These are phyloP conservation scores for Cyberlindnera mrakii DNA, from an alignment of 805 yeast genomes.

Conservation along the genomic window DNA sequence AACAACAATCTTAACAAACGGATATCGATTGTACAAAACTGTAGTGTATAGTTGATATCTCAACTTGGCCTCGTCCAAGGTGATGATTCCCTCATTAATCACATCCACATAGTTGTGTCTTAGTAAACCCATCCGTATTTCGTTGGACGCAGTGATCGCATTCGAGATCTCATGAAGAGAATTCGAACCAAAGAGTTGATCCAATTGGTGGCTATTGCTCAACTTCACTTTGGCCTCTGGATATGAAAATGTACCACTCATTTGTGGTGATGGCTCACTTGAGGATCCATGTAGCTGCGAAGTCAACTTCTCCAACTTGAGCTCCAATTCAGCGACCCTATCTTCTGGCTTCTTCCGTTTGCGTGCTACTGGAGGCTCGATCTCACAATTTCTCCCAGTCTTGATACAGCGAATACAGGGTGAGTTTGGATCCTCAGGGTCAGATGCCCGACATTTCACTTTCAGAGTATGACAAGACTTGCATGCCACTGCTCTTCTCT, in stretches of 20 bases:
- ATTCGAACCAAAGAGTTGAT: constrained; percentile 31
- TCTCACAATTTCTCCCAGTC: constrained; percentile 57
- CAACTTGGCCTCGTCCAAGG: constrained; percentile 50
- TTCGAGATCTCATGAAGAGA: constrained; percentile 39
- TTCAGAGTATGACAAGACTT: constrained; percentile 76
- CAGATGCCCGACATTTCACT: constrained; percentile 77
- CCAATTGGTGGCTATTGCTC: constrained; percentile 2
- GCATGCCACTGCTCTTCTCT: constrained; percentile 47
- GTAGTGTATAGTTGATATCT: constrained; percentile 47
- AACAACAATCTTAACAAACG: constrained; percentile 50
- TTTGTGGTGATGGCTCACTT: not conserved
- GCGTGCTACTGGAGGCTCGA: constrained; percentile 55
- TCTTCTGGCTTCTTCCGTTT: constrained; percentile 34
- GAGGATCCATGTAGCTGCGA: constrained; percentile 9
- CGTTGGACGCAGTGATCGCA: constrained; percentile 40
- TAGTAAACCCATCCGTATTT: constrained; percentile 22
- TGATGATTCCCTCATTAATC: constrained; percentile 50
- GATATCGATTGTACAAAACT: constrained; percentile 41
- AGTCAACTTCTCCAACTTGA: constrained; percentile 22
- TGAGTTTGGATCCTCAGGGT: constrained; percentile 47
- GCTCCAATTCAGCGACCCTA: constrained; percentile 27
- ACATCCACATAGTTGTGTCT: constrained; percentile 35
- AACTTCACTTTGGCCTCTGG: not conserved
- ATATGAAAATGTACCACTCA: too few relatives aligned
- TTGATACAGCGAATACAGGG: constrained; percentile 73